Conservation (phyloP, 2,329 filamentous ascomycete genomes). For the Aspergillus quadrilineatus region DNA sequence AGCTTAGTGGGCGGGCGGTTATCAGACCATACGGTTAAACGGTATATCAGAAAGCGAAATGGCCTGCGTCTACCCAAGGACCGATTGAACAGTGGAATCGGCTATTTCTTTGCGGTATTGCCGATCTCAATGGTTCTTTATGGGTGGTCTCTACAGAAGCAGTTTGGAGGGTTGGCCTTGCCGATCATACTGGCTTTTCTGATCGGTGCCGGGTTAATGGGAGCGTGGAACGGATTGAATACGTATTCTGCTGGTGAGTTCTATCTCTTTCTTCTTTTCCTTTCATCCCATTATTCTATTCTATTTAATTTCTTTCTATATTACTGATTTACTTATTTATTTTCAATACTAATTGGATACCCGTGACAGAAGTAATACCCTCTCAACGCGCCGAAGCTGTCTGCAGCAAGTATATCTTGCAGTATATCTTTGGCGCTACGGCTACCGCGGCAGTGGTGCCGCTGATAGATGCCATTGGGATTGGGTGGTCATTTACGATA, state of each 20-base stretch:
- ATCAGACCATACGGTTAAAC: conserved; percentile 65
- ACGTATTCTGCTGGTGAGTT: not conserved
- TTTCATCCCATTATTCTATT: no score
- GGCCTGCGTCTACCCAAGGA: conserved; percentile 67
- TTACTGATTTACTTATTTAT: conserved; percentile 73
- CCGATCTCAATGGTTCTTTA: conserved; percentile 67
- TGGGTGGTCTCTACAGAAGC: conserved; percentile 61
- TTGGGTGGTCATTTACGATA: conserved; percentile 79
- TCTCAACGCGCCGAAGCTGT: conserved; percentile 67
- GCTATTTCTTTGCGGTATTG: conserved; percentile 58
- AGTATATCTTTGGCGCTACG: conserved; percentile 71
- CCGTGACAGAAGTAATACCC: conserved; percentile 73
- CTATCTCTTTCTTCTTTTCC: not conserved
- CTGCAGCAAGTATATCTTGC: conserved; percentile 75
- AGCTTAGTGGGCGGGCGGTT: conserved; percentile 70
- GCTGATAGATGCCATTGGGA: conserved; percentile 68
- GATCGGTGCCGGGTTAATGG: conserved; percentile 53
- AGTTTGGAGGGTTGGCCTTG: conserved; percentile 54
- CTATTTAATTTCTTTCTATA: no score
- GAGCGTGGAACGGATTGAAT: not conserved
- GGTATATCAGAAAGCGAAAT: conserved; percentile 60
- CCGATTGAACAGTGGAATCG: conserved; percentile 59
- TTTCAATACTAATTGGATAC: conserved; percentile 74
- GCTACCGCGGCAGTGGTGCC: conserved; percentile 72
- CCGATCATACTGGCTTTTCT: conserved; percentile 72